These are phyloP conservation scores for Fraxinus greggii DNA, from an alignment of 305 asterid genomes.

Conservation along the genomic window DNA sequence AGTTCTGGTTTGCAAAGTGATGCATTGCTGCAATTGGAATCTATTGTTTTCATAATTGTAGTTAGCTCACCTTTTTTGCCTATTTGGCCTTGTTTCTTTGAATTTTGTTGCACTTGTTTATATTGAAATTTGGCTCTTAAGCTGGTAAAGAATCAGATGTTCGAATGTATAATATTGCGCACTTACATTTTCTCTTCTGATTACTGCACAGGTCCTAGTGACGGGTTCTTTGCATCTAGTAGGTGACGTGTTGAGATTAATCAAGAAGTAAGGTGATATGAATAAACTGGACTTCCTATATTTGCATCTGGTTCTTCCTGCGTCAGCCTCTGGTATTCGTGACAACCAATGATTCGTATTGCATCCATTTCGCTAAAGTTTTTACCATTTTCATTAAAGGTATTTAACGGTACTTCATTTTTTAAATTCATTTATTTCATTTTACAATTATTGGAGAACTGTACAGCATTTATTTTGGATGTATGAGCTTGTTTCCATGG, in stretches of 20 bases:
- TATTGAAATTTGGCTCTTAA: neutral
- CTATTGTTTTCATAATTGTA: neutral
- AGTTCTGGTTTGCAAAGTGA: neutral
- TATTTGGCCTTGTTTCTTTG: neutral
- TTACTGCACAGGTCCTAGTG: slow-evolving; percentile 65
- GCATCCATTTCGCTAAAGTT: neutral
- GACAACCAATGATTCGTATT: neutral
- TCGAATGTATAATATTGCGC: neutral
- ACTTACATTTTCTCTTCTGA: neutral
- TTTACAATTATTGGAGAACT: neutral
- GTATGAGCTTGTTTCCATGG: neutral
- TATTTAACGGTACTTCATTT: neutral
- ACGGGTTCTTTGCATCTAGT: slow-evolving; percentile 88
- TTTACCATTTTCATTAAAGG: neutral
- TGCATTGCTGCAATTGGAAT: neutral
- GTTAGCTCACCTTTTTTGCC: neutral
- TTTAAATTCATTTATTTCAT: neutral
- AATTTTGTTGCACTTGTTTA: neutral
- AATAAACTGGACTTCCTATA: neutral
- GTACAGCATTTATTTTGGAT: neutral
- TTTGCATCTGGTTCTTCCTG: neutral
- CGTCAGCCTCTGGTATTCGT: neutral
- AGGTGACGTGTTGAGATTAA: slow-evolving; percentile 74
- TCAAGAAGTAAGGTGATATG: slow-evolving; percentile 53
- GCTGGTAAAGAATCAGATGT: neutral